Evolutionary conservation across 306 rosid species (phyloP).

Genomic region (Erythrophleum fordii): DNA sequence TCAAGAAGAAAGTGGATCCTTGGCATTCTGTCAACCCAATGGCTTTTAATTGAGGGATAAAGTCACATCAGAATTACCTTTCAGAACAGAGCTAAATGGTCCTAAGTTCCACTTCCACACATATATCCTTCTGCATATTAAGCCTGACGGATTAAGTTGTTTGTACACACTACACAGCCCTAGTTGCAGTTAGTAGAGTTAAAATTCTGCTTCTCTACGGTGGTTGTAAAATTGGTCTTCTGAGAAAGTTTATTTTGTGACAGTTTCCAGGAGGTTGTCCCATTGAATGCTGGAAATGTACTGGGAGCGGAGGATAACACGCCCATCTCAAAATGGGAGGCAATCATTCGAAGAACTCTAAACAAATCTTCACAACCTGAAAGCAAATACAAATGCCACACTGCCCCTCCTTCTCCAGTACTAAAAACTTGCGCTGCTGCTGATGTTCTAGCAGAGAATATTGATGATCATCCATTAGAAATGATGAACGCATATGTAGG

Average conservation of each 20-base stretch:
- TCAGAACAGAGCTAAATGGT: not conserved
- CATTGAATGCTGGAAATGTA: slow-evolving; percentile 94
- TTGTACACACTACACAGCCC: not conserved
- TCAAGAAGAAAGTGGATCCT: not conserved
- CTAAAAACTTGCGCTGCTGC: slow-evolving; percentile 55
- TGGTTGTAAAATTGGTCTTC: slow-evolving; percentile 33
- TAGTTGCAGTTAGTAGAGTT: not conserved
- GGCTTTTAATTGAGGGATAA: not conserved
- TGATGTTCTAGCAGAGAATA: slow-evolving; percentile 54
- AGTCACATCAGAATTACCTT: not conserved
- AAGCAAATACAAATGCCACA: slow-evolving; percentile 65
- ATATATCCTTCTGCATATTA: not conserved
- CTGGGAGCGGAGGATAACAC: slow-evolving; percentile 88
- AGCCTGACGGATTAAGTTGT: not conserved
- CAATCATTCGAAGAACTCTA: slow-evolving; percentile 74
- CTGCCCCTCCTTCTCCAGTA: slow-evolving; percentile 83
- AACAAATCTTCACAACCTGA: slow-evolving; percentile 69
- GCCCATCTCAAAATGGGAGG: slow-evolving; percentile 92
- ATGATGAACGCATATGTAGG: slow-evolving; percentile 39
- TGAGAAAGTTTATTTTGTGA: slow-evolving; percentile 28
- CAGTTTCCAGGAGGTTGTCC: slow-evolving; percentile 96
- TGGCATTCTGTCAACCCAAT: not conserved
- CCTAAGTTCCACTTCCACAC: not conserved
- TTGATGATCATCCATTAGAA: slow-evolving; percentile 47
- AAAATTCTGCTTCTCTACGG: not conserved